Conservation (phyloP, 495 filamentous ascomycete genomes). For the Aeminium ludgeri region DNA sequence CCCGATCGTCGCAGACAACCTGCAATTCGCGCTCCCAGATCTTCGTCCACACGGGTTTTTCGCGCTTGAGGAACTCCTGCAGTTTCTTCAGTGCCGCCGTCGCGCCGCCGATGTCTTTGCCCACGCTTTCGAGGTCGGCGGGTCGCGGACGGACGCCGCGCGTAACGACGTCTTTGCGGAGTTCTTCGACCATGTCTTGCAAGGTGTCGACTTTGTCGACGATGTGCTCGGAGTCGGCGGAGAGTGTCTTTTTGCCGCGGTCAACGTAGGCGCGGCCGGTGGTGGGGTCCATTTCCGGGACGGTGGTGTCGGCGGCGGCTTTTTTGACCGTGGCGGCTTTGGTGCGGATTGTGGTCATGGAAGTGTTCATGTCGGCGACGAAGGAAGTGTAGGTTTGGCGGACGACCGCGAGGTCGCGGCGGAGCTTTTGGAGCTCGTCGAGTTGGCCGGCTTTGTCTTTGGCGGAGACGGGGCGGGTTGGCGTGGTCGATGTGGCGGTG, state of each 20-base stretch:
- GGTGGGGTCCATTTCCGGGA: conserved; percentile 48
- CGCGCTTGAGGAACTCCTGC: conserved; percentile 73
- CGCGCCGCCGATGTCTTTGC: conserved; percentile 66
- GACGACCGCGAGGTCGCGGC: conserved; percentile 80
- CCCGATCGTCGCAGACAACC: conserved; percentile 83
- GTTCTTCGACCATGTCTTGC: conserved; percentile 87
- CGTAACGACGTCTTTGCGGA: conserved; percentile 89
- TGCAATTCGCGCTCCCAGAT: conserved; percentile 96
- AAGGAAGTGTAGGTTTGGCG: conserved; percentile 88
- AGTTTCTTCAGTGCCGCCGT: conserved; percentile 86
- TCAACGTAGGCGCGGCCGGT: conserved; percentile 70
- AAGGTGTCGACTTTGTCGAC: conserved; percentile 87
- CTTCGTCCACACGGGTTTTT: conserved; percentile 94
- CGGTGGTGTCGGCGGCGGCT: conserved; percentile 47
- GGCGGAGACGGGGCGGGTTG: conserved; percentile 5
- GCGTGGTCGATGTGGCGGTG: neutral
- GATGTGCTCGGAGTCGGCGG: conserved; percentile 67
- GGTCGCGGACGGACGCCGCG: conserved; percentile 86
- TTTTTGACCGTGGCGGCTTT: conserved; percentile 69
- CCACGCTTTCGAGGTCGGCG: conserved; percentile 72
- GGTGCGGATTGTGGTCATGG: conserved; percentile 63
- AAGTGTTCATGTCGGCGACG: conserved; percentile 68
- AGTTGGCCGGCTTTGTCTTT: conserved; percentile 38
- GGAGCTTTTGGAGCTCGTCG: conserved; percentile 60
- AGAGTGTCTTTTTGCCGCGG: conserved; percentile 67